Conservation (phyloP, 164 flowering plant species). For the Dillenia suffruticosa region DNA sequence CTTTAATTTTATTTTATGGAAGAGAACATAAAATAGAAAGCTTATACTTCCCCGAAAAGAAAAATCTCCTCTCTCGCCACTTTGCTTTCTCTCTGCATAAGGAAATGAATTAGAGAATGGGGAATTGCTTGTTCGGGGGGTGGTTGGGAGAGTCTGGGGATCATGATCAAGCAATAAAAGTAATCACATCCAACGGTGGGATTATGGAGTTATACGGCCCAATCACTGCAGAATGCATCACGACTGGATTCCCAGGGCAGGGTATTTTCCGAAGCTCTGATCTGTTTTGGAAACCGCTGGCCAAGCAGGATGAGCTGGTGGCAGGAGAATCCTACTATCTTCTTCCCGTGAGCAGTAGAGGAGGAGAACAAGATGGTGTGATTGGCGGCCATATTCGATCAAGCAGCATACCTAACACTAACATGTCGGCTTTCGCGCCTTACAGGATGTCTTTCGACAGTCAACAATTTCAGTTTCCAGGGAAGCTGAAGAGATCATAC, state of each 20-base stretch:
- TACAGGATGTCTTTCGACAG: slow-evolving; percentile 78
- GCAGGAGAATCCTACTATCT: slow-evolving; percentile 63
- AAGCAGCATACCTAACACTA: slow-evolving; percentile 24
- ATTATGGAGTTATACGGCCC: slow-evolving; percentile 76
- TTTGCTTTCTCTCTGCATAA: no score
- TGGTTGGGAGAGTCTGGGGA: slow-evolving; percentile 20
- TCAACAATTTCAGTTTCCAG: slow-evolving; percentile 8
- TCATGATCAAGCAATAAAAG: slow-evolving; percentile 33
- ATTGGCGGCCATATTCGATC: slow-evolving; percentile 37
- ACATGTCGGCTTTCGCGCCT: slow-evolving; percentile 24
- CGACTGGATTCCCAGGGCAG: slow-evolving; percentile 73
- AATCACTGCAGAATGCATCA: slow-evolving; percentile 53
- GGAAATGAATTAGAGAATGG: slow-evolving; percentile 29
- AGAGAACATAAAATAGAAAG: neutral
- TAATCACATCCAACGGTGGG: slow-evolving; percentile 68
- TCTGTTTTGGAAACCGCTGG: slow-evolving; percentile 57
- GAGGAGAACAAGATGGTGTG: slow-evolving; percentile 5
- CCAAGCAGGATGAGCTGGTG: slow-evolving; percentile 47
- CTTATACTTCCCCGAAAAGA: neutral
- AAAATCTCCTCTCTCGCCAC: neutral
- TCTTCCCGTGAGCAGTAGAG: slow-evolving; percentile 40
- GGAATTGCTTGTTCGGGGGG: slow-evolving; percentile 67
- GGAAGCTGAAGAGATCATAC: slow-evolving; percentile 42
- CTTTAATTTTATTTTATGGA: slow-evolving; percentile 2
- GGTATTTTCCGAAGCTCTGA: slow-evolving; percentile 52